Base-by-base conservation (phyloP, 768 basidiomycete species). In the Kwoniella sp. region DNA sequence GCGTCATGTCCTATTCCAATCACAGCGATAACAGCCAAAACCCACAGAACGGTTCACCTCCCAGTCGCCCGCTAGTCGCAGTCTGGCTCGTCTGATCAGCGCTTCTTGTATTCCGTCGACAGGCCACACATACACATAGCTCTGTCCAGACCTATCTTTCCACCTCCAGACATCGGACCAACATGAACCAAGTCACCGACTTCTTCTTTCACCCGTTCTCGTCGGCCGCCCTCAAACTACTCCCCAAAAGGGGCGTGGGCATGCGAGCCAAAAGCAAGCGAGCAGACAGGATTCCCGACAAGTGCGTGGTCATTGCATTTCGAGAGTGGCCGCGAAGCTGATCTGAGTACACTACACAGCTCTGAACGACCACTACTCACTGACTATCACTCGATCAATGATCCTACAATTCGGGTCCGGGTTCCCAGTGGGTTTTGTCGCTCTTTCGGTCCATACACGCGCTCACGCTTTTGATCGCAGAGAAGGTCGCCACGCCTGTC, bases 401-500 rank as follows among this genome's bases (percentile, higher is more conserved):
- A 71, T 38, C 61, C 63, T 9, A 50, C 48, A 5, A 55, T 70
- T 20, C 51, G 32, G 1, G 34, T 70, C 29, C 44, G 69, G 12
- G 53, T 73, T 5, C 72, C 72, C 0, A 71, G 67, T 71, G 40
- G 27, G 66, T 61, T 12, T 28, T 12, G 14, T 5, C 17, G 23
- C 3, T 40, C 32, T 31, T 12, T 40, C 15, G 6, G 17, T 29
- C 31, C 12, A 41, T 8, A 40, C 34, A 43, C 20, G 27, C 19
- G 23, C 46, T 48, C 29, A 58, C 31, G 14, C 32, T 5, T 9
- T n/a, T 25, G 37, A 37, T 8, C 43, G 22, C 48, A 71, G 70
- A 71, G 32, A 73, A 73, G 46, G 56, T 69, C 7, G 46, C 51
- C 2, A 74, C 69, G 3, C 68, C 71, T 0, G 78, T 96, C 63